phyloP scores from a whole-genome alignment of 192 early-diverging fungal genomes.

The Entophlyctis luteolus region DNA sequence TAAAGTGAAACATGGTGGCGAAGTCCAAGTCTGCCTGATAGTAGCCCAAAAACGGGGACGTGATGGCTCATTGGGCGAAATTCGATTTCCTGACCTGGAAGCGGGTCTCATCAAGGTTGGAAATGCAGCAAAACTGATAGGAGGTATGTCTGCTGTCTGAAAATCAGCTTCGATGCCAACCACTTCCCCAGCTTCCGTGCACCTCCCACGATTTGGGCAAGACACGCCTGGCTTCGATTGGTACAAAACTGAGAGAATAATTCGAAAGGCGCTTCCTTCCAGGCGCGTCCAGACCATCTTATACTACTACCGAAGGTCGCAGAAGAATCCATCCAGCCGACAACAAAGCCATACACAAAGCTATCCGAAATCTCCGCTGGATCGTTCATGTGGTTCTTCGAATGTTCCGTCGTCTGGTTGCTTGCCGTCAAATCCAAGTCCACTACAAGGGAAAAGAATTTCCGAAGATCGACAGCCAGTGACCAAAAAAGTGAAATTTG shows the following conservation, averaged over 20 bases:
- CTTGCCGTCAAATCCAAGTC: neutral
- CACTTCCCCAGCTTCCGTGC: slow-evolving; percentile 28
- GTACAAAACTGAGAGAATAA: slow-evolving; percentile 30
- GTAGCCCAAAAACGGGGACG: slow-evolving; percentile 20
- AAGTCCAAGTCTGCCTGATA: slow-evolving; percentile 2
- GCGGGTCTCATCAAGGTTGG: slow-evolving; percentile 7
- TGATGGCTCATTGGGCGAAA: neutral
- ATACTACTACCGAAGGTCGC: slow-evolving; percentile 9
- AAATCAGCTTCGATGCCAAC: neutral
- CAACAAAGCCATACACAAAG: neutral
- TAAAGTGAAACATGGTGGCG: neutral
- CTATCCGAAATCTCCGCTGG: neutral
- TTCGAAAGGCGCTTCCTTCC: slow-evolving; percentile 22
- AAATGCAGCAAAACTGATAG: slow-evolving; percentile 12
- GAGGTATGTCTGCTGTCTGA: slow-evolving; percentile 1
- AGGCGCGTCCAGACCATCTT: slow-evolving; percentile 8
- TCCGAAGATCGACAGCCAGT: neutral
- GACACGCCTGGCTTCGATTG: slow-evolving; percentile 25
- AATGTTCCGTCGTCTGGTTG: neutral
- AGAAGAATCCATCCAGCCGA: neutral
- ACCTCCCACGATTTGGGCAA: slow-evolving; percentile 25
- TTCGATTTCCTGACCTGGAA: slow-evolving; percentile 25
- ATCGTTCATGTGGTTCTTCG: neutral
- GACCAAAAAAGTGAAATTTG: neutral
- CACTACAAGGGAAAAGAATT: neutral